Evolutionary conservation across 495 filamentous ascomycete genomes (phyloP).

Genomic region (Aspergillus sclerotioniger): DNA sequence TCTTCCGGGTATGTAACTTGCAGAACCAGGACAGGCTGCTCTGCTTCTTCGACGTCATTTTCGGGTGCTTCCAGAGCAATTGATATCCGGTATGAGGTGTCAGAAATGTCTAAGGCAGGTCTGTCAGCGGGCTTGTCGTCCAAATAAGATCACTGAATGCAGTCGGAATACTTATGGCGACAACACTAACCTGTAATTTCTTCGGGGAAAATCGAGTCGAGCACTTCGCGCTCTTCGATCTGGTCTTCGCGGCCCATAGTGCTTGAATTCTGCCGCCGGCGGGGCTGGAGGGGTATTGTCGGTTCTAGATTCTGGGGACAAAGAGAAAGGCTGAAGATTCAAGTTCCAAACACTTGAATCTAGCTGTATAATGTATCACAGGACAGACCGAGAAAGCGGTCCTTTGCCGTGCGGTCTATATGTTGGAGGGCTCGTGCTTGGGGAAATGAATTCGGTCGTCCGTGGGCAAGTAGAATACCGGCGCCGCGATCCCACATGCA

Average conservation of each 20-base stretch:
- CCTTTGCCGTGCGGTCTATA: not conserved
- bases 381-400: not conserved
- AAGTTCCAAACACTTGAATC: not conserved
- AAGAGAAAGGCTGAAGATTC: not conserved
- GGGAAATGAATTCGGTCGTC: not conserved
- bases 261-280: constrained; percentile 28
- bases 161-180: not conserved
- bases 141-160: not conserved
- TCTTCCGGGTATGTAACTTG: constrained; percentile 80
- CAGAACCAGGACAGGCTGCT: constrained; percentile 60
- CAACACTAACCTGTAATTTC: constrained; percentile 76
- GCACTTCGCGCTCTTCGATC: constrained; percentile 91
- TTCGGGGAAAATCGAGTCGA: constrained; percentile 96
- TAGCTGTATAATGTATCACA: not conserved
- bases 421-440: not conserved
- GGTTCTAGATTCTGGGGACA: not conserved
- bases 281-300: constrained; percentile 36
- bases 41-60: constrained; percentile 53
- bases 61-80: constrained; percentile 73
- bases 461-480: constrained; percentile 12
- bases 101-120: constrained; percentile 56
- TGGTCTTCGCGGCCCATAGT: constrained; percentile 94
- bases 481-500: constrained; percentile 45
- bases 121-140: not conserved
- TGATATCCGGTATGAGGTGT: constrained; percentile 79